Evolutionary conservation across 2,329 filamentous ascomycete species (phyloP), one percentile per base, ranked within the genome.

Genomic region (Pseudocercospora pini-densiflorae): DNA sequence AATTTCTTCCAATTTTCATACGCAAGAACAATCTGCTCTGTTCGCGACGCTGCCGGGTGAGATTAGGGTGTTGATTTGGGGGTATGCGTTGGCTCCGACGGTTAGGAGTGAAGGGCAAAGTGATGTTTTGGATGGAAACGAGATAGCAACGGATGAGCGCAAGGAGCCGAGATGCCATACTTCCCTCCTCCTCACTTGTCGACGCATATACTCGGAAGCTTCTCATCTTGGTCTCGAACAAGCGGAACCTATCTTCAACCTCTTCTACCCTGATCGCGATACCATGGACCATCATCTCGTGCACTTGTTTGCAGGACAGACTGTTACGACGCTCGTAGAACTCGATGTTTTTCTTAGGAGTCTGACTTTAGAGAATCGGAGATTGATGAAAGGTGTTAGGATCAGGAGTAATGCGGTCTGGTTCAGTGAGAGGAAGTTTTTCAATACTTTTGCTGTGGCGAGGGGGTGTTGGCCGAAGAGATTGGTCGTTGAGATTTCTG

Each of bases 361-460:
- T 40, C 19, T 43, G n/a, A 58, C 33, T 5, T 3, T 3, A 7
- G 55, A 58, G 5, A 36, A 58, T 43, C 55, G 55, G 12, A 58
- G 33, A 7, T 7, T 23, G 6, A 31, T 58, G 4, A 58, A 58
- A 24, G 29, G 55, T 24, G 19, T 58, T 9, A 19, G 55, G n/a
- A 1, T 58, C 8, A 16, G 31, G 33, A 58, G 29, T 19, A 58
- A 58, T 23, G 8, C 0, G 24, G 16, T 24, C 10, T 58, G 55
- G 55, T n/a, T 36, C 1, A 1, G 55, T 3, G 55, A 58, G 33
- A 33, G 29, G n/a, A 58, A 43, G 55, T 58, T 36, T 10, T 19
- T 40, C 6, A 36, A 58, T 40, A 23, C 55, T 23, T 58, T 58
- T 40, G 33, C 55, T 23, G 55, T 58, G 19, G 55, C 55, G 55